Evolutionary conservation across 1,139 yeast species (phyloP).

Genomic region (Sugiyamaella neomexicana): DNA sequence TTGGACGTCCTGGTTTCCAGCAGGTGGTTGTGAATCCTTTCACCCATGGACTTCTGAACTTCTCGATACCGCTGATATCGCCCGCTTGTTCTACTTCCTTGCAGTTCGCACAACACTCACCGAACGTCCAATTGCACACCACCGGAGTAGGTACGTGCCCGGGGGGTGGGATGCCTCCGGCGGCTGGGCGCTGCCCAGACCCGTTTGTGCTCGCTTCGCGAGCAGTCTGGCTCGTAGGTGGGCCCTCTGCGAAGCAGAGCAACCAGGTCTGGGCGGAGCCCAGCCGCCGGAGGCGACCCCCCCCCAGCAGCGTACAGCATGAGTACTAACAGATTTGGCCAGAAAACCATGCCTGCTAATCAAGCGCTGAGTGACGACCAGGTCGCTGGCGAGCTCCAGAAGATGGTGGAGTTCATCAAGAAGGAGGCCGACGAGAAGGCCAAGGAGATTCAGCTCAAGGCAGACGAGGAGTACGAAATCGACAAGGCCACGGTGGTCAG

Average conservation of each 20-base stretch:
- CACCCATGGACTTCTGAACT: neutral
- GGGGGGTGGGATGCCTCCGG: too few species aligned
- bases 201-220: too few species aligned
- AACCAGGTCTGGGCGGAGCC: conserved; percentile 6
- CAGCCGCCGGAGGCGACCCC: conserved; percentile 10
- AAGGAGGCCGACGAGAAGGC: conserved; percentile 99
- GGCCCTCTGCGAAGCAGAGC: neutral
- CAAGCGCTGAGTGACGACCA: conserved; percentile 36
- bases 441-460: conserved; percentile 89
- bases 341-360: conserved; percentile 13
- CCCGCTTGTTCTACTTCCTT: neutral
- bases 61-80: neutral
- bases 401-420: conserved; percentile 98
- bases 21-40: too few species aligned
- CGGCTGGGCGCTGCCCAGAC: too few species aligned
- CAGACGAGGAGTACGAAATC: conserved; percentile 97
- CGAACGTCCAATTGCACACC: too few species aligned
- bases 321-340: too few species aligned
- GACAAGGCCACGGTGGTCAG: conserved; percentile 95
- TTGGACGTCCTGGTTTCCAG: too few species aligned
- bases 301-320: neutral
- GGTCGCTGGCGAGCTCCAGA: conserved; percentile 93
- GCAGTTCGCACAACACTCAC: too few species aligned
- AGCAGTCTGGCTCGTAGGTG: too few species aligned
- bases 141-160: too few species aligned